These are phyloP conservation scores for Thelonectria rubi DNA, from an alignment of 2,329 filamentous ascomycete genomes.

Conservation along the genomic window DNA sequence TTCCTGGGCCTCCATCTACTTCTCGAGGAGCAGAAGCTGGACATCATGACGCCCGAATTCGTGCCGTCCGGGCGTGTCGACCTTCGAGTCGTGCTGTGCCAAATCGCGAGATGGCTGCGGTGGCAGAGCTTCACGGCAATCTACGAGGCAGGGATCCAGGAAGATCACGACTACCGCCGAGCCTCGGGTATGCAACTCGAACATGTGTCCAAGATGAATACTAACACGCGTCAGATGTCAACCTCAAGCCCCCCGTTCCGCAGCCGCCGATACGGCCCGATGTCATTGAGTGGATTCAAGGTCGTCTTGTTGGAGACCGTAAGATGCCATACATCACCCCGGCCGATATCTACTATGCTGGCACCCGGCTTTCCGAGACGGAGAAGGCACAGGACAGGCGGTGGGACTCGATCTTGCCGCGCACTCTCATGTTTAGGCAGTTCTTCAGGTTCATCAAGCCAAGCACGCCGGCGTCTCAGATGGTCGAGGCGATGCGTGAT, in stretches of 20 bases:
- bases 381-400: slow-evolving; percentile 49
- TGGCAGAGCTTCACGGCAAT: slow-evolving; percentile 65
- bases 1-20: slow-evolving; percentile 84
- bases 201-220: neutral
- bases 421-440: slow-evolving; percentile 74
- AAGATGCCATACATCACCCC: slow-evolving; percentile 53
- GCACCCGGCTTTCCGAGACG: slow-evolving; percentile 48
- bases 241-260: slow-evolving; percentile 45
- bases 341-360: slow-evolving; percentile 55
- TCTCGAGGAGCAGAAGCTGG: slow-evolving; percentile 89
- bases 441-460: slow-evolving; percentile 69
- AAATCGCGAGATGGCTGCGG: slow-evolving; percentile 83
- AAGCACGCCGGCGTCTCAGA: slow-evolving; percentile 63
- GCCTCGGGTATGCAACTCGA: slow-evolving; percentile 50
- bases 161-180: slow-evolving; percentile 52
- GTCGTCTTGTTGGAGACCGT: slow-evolving; percentile 52
- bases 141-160: slow-evolving; percentile 64
- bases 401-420: slow-evolving; percentile 65
- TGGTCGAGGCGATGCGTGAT: slow-evolving; percentile 77
- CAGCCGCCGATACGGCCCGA: slow-evolving; percentile 50
- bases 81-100: slow-evolving; percentile 78
- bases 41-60: slow-evolving; percentile 62
- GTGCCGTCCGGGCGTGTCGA: slow-evolving; percentile 56
- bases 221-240: slow-evolving; percentile 43
- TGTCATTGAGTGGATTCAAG: slow-evolving; percentile 64